Evolutionary conservation across 345 rosid genomes (phyloP), one percentile per base, ranked within the genome.

Genomic region (Moricandia moricandioides): DNA sequence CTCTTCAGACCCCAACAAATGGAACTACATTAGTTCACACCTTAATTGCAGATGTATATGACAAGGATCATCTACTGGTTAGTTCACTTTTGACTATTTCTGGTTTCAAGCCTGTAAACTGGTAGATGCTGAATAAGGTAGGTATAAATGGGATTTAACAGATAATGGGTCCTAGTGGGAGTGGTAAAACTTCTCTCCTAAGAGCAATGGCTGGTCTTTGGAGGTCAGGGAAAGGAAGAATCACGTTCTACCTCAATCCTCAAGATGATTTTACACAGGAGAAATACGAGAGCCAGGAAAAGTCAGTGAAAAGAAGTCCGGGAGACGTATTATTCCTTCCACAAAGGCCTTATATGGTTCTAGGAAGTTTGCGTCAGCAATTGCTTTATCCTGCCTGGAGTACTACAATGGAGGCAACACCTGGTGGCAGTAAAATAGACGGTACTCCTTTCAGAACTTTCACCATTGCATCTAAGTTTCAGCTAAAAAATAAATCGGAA

Each of bases 141-240:
- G 78, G 6, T 70, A 34, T 60, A 47, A 64, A 77, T 82, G 74
- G 26, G 40, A 5, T 67, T 75, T 73, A 69, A 74, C 82, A 93
- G 98, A 89, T 93, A 66, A 83, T 71, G 80, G 98, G 98, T 72
- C 94, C 97, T 52, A 93, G 98, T 62, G 98, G 98, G 43, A 85
- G 97, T 55, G 98, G 98, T 58, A 93, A 93, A 87, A 93, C 98
- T 67, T 93, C 98, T 43, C 75, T 93, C 79, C 81, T 93, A 75
- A 89, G 98, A 84, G 91, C 96, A 62, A 82, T 89, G 85, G 97
- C 97, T 82, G 97, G 98, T 70, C 96, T 93, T 58, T 93, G 97
- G 98, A 85, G 74, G 82, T 79, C 80, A 57, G 98, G 98, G 76
- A 88, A 80, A 71, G 98, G 98, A 72, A 85, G 86, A 81, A 81